Base-by-base conservation (phyloP, 257 asterid species). In the Jacaranda copaia region DNA sequence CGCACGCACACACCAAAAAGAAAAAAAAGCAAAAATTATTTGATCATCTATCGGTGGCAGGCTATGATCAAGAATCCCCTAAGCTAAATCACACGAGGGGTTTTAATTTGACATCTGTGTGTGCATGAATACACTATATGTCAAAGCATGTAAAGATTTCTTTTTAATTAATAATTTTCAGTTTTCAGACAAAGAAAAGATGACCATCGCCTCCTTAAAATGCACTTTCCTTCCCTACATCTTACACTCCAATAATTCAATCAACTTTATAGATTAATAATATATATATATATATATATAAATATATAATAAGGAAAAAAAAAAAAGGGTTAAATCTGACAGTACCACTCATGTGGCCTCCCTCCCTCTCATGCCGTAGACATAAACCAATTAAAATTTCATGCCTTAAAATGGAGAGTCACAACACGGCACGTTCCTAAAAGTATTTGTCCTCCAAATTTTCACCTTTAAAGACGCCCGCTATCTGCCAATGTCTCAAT, bases 371-470 rank as follows among this genome's bases (percentile, higher is more conserved):
- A 80, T 72, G 77, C 81, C 74, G 14, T 69, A 70, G 16, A 64
- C 69, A 20, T 69, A 52, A 74, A 48, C 16, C 52, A 59, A 68
- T 64, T 39, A 53, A 19, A 74, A 40, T 25, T 80, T 62, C 40
- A 70, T 66, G 77, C 45, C 79, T 84, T 32, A 67, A 80, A 82
- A 79, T 83, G 81, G 75, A 61, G 74, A 85, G 53, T 48, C 78
- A 56, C 76, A 80, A 83, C 94, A 87, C 87, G 87, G 73, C 88
- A 87, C 83, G 87, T 87, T 89, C 81, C 70, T 62, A 76, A 84
- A 84, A 83, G 76, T 36, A 6, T 25, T 19, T 48, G 42, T n/a
- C 39, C 51, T 75, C 52, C 57, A 58, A 76, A 65, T 56, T 5
- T 72, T 53, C 19, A 20, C 56, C 42, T 77, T 48, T 32, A 25